A percentile compares a stretch with the other conserved stretches of the same genome.
Evolutionary conservation across 208 protist species (phyloP).

Genomic region (Trypanosoma lewisi): DNA sequence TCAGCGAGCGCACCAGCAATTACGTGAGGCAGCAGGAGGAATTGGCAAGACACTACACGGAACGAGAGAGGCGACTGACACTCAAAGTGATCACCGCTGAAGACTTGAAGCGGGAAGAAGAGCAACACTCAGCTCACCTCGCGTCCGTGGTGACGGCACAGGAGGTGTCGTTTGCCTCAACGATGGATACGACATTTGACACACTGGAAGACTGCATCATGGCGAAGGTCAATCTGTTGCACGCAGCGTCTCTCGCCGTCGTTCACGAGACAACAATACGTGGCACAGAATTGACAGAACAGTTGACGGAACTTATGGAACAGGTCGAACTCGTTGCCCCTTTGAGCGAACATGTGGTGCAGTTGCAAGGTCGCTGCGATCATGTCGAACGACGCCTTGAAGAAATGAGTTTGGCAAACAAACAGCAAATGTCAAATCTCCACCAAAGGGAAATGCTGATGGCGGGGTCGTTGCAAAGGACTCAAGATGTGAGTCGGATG

Average conservation of each 20-base stretch:
- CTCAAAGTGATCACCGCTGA: slow-evolving; percentile 14
- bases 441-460: slow-evolving; percentile 14
- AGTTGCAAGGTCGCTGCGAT: slow-evolving; percentile 25
- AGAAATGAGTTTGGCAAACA: slow-evolving; percentile 10
- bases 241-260: not conserved
- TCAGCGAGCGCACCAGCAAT: slow-evolving; percentile 49
- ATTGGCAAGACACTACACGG: slow-evolving; percentile 30
- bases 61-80: slow-evolving; percentile 33
- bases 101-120: not conserved
- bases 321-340: slow-evolving; percentile 32
- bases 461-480: slow-evolving; percentile 21
- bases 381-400: slow-evolving; percentile 16
- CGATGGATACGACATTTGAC: not conserved
- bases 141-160: not conserved
- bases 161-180: not conserved
- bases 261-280: not conserved
- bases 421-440: slow-evolving; percentile 13
- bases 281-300: not conserved
- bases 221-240: slow-evolving; percentile 1
- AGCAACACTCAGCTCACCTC: slow-evolving; percentile 1
- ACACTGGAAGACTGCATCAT: not conserved
- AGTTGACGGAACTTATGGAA: slow-evolving; percentile 14
- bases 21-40: slow-evolving; percentile 62
- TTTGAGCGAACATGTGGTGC: slow-evolving; percentile 32
- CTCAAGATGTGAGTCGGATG: slow-evolving; percentile 11